Base-by-base conservation (phyloP, 176 grass and related monocot genomes). In the Juncus effusus region DNA sequence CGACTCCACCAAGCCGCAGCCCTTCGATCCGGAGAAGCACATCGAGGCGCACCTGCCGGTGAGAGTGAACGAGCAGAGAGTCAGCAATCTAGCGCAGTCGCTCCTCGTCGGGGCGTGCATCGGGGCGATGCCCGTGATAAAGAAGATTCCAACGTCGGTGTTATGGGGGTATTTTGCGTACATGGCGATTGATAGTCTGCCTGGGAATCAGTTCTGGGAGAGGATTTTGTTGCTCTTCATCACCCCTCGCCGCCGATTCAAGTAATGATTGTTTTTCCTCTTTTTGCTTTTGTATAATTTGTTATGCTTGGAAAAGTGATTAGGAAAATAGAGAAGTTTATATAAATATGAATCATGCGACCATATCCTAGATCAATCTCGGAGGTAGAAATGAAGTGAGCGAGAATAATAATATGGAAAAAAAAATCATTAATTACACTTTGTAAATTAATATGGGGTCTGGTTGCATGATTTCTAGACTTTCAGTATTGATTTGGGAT, bases 131-230 rank as follows among this genome's bases (percentile, higher is more conserved):
- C 93, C 93, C 9, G 63, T 89, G 15, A 89, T 97, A 75, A 91
- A 63, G 69, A 79, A 65, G 77, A 82, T 97, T 81, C 93, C 93
- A 0, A 89, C 85, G 51, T 91, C 93, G 0, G 88, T 89, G 19
- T 80, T 97, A 56, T 97, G 93, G 93, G 93, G 93, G 28, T 97
- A 97, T 69, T 97, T 97, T 62, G 93, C 93, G 3, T 97, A 97
- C 19, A 97, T 97, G 93, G 93, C 88, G 59, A 84, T 89, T 56
- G 88, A 97, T 49, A 91, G 82, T 75, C 77, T 97, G 61, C 93
- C 93, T 71, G 93, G 93, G 67, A 97, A 89, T 72, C 93, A 97
- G 56, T 92, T 97, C 76, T 97, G 82, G 87, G 93, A 92, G 78
- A 91, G 93, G 71, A 84, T 84, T 14, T 52, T 69, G 13, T 82